Percentiles rank a stretch among this genome's conserved stretches.
Evolutionary conservation across 1,284 basidiomycete species (phyloP).

Genomic region (Ceratobasidium sp.): DNA sequence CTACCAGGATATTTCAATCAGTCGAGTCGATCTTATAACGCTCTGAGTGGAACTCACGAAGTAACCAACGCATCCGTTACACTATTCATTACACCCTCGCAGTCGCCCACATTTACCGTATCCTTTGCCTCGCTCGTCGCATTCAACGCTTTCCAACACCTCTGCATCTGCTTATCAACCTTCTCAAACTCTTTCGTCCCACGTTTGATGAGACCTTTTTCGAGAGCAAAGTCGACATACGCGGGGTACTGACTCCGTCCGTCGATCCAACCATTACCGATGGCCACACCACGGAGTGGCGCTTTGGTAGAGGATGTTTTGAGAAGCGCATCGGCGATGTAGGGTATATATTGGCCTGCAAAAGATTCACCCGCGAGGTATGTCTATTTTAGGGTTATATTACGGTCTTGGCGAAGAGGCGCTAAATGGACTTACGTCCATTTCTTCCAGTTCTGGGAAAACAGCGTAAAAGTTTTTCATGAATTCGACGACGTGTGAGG

Average conservation of each 20-base stretch:
- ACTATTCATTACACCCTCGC: slow-evolving; percentile 75
- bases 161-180: slow-evolving; percentile 73
- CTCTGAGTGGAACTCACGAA: slow-evolving; percentile 64
- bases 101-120: slow-evolving; percentile 72
- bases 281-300: slow-evolving; percentile 83
- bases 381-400: slow-evolving; percentile 67
- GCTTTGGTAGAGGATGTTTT: slow-evolving; percentile 70
- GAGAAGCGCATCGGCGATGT: slow-evolving; percentile 89
- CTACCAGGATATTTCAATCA: slow-evolving; percentile 59
- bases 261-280: slow-evolving; percentile 99
- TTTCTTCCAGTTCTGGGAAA: slow-evolving; percentile 88
- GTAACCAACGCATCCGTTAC: slow-evolving; percentile 63
- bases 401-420: slow-evolving; percentile 41
- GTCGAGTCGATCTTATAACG: background rate
- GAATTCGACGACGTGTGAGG: slow-evolving; percentile 87
- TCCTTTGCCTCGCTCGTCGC: slow-evolving; percentile 63
- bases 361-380: slow-evolving; percentile 95
- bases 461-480: slow-evolving; percentile 88
- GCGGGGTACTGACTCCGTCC: slow-evolving; percentile 89
- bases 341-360: slow-evolving; percentile 99
- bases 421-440: slow-evolving; percentile 77
- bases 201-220: slow-evolving; percentile 82
- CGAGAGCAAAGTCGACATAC: slow-evolving; percentile 89
- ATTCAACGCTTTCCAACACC: slow-evolving; percentile 73
- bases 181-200: slow-evolving; percentile 77